Conservation (phyloP, 2,329 filamentous ascomycete species). For the Seiridium unicorne region DNA sequence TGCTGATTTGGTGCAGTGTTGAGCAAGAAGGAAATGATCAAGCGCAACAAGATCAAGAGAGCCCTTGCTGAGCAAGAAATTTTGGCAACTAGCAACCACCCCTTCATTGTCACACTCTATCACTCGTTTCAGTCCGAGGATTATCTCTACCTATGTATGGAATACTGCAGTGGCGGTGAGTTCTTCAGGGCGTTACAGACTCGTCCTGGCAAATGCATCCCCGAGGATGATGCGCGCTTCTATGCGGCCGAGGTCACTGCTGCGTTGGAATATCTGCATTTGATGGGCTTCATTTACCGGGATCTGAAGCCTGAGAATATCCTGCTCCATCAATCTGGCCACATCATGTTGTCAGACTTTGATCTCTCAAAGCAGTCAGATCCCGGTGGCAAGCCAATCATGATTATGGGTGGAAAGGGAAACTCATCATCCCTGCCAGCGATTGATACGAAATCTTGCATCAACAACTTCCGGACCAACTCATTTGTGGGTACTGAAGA, state of each 20-base stretch:
- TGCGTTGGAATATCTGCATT: slow-evolving; percentile 90
- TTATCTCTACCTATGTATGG: slow-evolving; percentile 99
- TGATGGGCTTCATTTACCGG: slow-evolving; percentile 99
- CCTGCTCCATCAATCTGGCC: slow-evolving; percentile 95
- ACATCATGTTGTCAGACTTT: slow-evolving; percentile 99
- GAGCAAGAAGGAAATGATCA: slow-evolving; percentile 99
- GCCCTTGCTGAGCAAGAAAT: slow-evolving; percentile 98
- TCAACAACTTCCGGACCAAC: slow-evolving; percentile 96
- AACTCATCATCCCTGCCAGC: slow-evolving; percentile 85
- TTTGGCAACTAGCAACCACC: slow-evolving; percentile 95
- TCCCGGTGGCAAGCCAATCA: slow-evolving; percentile 90
- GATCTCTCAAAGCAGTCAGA: slow-evolving; percentile 98
- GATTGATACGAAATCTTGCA: slow-evolving; percentile 98
- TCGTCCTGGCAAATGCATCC: slow-evolving; percentile 92
- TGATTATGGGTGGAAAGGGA: slow-evolving; percentile 92
- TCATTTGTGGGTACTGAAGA: slow-evolving; percentile 98
- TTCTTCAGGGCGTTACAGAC: slow-evolving; percentile 98
- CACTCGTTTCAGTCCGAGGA: slow-evolving; percentile 99
- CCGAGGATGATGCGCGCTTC: slow-evolving; percentile 94
- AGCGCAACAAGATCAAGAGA: slow-evolving; percentile 99
- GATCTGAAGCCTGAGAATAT: slow-evolving; percentile 99
- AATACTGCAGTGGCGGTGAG: slow-evolving; percentile 98
- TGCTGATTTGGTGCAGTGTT: slow-evolving; percentile 64
- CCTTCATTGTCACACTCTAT: slow-evolving; percentile 97
- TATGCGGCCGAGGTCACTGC: slow-evolving; percentile 98